Evolutionary conservation across 495 filamentous ascomycete genomes (phyloP).

Genomic region (Daldinia childiae): DNA sequence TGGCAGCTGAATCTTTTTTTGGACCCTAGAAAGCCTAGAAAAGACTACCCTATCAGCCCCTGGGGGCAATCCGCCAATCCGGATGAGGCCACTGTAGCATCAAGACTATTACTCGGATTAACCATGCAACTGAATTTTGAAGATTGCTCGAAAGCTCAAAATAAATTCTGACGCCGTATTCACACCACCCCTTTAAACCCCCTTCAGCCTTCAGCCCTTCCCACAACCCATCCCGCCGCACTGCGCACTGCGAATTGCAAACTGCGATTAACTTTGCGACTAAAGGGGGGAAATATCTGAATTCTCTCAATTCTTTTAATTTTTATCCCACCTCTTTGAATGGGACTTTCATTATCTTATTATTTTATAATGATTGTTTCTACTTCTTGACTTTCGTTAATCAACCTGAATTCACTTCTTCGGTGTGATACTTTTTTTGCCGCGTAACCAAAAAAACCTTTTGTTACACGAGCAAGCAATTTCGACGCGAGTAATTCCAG

Average conservation of each 20-base stretch:
- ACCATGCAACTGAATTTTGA: slow-evolving; percentile 29
- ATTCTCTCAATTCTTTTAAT: slow-evolving; percentile 16
- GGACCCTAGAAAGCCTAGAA: background rate
- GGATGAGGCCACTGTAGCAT: slow-evolving; percentile 52
- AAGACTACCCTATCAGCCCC: slow-evolving; percentile 17
- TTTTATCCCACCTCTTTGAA: slow-evolving; percentile 48
- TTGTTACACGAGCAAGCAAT: slow-evolving; percentile 9
- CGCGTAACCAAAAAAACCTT: slow-evolving; percentile 21
- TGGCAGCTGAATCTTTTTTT: slow-evolving; percentile 39
- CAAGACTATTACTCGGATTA: slow-evolving; percentile 30
- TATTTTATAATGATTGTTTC: slow-evolving; percentile 53
- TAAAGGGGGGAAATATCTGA: slow-evolving; percentile 32
- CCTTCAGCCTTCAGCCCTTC: slow-evolving; percentile 18
- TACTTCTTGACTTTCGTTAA: slow-evolving; percentile 61
- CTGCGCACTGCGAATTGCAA: background rate
- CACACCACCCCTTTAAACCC: slow-evolving; percentile 23
- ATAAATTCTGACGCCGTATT: slow-evolving; percentile 40
- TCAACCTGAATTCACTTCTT: slow-evolving; percentile 30
- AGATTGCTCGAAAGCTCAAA: slow-evolving; percentile 27
- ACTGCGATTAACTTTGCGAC: slow-evolving; percentile 14
- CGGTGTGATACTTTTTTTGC: slow-evolving; percentile 28
- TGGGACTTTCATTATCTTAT: slow-evolving; percentile 44
- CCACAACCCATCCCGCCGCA: slow-evolving; percentile 23
- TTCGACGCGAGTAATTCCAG: slow-evolving; percentile 9
- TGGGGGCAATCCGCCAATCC: slow-evolving; percentile 41